Conservation (phyloP, 1,139 yeast genomes). For the Taphrina confusa region DNA sequence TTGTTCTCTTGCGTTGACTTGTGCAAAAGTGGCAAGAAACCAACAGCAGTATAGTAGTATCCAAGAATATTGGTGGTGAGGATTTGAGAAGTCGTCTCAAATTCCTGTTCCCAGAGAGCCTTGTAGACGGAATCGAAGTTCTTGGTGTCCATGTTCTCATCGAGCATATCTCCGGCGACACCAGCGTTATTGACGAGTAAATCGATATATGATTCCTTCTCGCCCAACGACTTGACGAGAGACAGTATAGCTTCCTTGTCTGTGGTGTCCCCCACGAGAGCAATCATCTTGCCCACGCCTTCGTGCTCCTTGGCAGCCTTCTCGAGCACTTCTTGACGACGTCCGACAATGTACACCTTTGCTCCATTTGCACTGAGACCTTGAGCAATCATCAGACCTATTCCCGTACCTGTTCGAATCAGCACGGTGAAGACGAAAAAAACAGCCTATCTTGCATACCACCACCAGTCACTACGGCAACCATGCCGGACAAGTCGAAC, state of each 20-base stretch:
- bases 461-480: constrained; percentile 41
- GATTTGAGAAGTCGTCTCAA: constrained; percentile 20
- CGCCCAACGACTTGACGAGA: constrained; percentile 35
- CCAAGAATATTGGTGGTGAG: constrained; percentile 38
- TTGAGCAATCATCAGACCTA: constrained; percentile 41
- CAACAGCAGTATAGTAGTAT: constrained; percentile 39
- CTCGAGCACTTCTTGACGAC: constrained; percentile 39
- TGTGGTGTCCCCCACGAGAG: constrained; percentile 40
- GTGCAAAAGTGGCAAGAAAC: constrained; percentile 37
- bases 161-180: constrained; percentile 36
- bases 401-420: constrained; percentile 39
- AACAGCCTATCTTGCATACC: too few relatives aligned
- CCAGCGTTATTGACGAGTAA: constrained; percentile 41
- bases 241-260: constrained; percentile 36
- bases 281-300: constrained; percentile 37
- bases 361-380: constrained; percentile 41
- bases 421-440: too few relatives aligned
- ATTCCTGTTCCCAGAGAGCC: constrained; percentile 35
- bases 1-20: constrained; percentile 35
- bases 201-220: constrained; percentile 39
- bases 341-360: constrained; percentile 40
- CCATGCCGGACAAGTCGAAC: constrained; percentile 39
- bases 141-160: constrained; percentile 20
- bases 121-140: constrained; percentile 36
- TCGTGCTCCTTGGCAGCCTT: constrained; percentile 38